Evolutionary conservation across 78 protist species (phyloP).

Genomic region (Dictyostelium intermedium): DNA sequence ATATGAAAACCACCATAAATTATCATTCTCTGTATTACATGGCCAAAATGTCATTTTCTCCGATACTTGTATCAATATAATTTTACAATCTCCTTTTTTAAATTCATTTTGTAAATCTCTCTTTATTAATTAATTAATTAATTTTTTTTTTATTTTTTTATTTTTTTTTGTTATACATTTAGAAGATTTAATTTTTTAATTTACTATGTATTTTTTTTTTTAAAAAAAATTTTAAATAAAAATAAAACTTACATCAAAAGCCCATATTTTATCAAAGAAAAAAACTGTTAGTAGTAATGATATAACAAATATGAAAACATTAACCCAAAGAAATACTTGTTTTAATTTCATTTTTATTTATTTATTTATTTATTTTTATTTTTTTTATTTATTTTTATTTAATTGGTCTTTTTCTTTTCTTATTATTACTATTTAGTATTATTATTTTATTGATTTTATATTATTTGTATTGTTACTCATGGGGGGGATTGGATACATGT

Average conservation of each 20-base stretch:
- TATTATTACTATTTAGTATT: background rate
- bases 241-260: background rate
- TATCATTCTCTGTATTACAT: background rate
- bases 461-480: too few species aligned
- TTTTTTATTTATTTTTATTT: background rate
- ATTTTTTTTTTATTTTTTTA: too few species aligned
- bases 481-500: too few species aligned
- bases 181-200: too few species aligned
- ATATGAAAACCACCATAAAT: background rate
- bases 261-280: background rate
- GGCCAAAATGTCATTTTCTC: background rate
- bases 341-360: background rate
- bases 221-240: too few species aligned
- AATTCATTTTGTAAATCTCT: background rate
- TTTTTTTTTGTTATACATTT: too few species aligned
- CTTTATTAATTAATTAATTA: background rate
- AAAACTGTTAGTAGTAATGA: background rate
- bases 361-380: too few species aligned
- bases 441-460: too few species aligned
- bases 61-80: background rate
- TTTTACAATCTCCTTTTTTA: background rate
- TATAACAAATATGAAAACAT: background rate
- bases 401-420: too few species aligned
- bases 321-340: background rate
- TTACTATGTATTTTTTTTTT: too few species aligned